These are phyloP conservation scores for Pichia nakasei DNA, from an alignment of 805 yeast species.

Conservation along the genomic window DNA sequence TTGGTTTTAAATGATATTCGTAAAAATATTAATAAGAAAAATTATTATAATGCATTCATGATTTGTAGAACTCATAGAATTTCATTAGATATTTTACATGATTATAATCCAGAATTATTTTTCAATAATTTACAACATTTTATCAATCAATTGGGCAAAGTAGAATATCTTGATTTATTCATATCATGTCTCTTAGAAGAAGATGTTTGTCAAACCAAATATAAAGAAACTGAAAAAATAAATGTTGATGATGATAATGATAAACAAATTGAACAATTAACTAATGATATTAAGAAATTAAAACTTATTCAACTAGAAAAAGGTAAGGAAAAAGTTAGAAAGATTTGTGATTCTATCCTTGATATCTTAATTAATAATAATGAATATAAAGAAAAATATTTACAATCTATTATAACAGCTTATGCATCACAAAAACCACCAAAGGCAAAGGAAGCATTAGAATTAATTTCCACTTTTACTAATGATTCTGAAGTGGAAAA, in stretches of 20 bases:
- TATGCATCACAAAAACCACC: conserved; percentile 90
- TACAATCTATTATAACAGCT: conserved; percentile 80
- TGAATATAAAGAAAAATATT: conserved; percentile 42
- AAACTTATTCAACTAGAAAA: conserved; percentile 8
- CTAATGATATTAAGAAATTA: conserved; percentile 3
- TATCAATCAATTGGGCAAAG: conserved; percentile 57
- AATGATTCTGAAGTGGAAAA: conserved; percentile 42
- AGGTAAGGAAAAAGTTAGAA: conserved; percentile 49
- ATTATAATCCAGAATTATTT: conserved; percentile 70
- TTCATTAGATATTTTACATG: conserved; percentile 82
- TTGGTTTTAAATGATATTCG: conserved; percentile 84
- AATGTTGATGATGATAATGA: not conserved
- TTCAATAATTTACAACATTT: conserved; percentile 54
- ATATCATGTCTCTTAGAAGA: conserved; percentile 80
- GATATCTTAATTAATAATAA: conserved; percentile 43
- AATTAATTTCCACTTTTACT: conserved; percentile 45
- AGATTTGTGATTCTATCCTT: conserved; percentile 65
- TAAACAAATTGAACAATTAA: not conserved
- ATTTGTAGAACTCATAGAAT: conserved; percentile 88
- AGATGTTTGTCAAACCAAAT: conserved; percentile 75
- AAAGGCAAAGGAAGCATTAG: conserved; percentile 65
- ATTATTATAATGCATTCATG: conserved; percentile 66
- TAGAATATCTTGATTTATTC: conserved; percentile 78
- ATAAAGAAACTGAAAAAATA: conserved; percentile 57
- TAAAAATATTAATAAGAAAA: conserved; percentile 44